These are phyloP conservation scores for Nigrospora sphaerica DNA, from an alignment of 2,329 filamentous ascomycete species.

Conservation along the genomic window DNA sequence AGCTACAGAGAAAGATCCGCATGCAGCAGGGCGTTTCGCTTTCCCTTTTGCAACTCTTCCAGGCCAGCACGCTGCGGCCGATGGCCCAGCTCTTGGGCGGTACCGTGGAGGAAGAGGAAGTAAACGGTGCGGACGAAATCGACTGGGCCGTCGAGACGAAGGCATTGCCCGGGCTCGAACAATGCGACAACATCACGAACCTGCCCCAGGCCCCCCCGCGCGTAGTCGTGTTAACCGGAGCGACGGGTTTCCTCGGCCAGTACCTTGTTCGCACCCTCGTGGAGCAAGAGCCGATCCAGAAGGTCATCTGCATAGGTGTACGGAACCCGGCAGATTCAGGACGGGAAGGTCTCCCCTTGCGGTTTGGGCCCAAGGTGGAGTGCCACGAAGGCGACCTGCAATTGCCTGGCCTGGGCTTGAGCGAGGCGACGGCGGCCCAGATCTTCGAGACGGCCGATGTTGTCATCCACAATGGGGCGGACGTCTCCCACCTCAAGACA, in stretches of 20 bases:
- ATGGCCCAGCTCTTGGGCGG: slow-evolving; percentile 28
- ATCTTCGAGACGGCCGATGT: background rate
- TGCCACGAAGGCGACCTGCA: slow-evolving; percentile 3
- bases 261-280: slow-evolving; percentile 29
- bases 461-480: background rate
- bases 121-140: slow-evolving; percentile 10
- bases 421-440: background rate
- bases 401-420: slow-evolving; percentile 1
- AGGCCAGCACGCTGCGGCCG: slow-evolving; percentile 24
- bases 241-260: slow-evolving; percentile 30
- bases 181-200: background rate
- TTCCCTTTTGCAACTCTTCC: slow-evolving; percentile 27
- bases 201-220: background rate
- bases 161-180: background rate
- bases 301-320: slow-evolving; percentile 37
- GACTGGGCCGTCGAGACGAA: slow-evolving; percentile 32
- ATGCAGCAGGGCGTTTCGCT: slow-evolving; percentile 21
- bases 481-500: background rate
- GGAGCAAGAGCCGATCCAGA: slow-evolving; percentile 17
- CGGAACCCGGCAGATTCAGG: slow-evolving; percentile 3
- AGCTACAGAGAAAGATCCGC: slow-evolving; percentile 27
- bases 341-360: background rate
- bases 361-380: background rate
- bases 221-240: slow-evolving; percentile 28
- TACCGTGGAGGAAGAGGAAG: background rate